A percentile compares a stretch with the other conserved stretches of the same genome.
These are phyloP conservation scores for Salvia miltiorrhiza DNA, from an alignment of 257 asterid species.

Conservation along the genomic window DNA sequence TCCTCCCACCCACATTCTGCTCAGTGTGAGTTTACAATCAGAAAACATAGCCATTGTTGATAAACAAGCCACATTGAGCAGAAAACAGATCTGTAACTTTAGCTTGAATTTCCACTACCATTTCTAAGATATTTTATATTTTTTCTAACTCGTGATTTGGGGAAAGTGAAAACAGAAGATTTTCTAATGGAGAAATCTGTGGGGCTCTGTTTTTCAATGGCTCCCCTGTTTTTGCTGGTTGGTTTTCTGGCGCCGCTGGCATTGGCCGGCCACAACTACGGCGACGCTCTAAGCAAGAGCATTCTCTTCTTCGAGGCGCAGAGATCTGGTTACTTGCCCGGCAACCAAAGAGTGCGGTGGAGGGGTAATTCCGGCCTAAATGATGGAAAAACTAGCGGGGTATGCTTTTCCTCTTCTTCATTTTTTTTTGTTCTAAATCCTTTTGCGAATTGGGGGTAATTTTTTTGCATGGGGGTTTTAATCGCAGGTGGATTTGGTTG, in stretches of 20 bases:
- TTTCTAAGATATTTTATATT: not conserved
- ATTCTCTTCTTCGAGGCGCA: slow-evolving; percentile 94
- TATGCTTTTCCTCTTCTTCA: slow-evolving; percentile 8
- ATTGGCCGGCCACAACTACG: slow-evolving; percentile 76
- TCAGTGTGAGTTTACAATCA: slow-evolving; percentile 31
- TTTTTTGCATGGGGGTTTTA: slow-evolving; percentile 1
- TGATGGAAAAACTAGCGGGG: slow-evolving; percentile 88
- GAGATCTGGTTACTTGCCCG: slow-evolving; percentile 92
- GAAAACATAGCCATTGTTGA: slow-evolving; percentile 16
- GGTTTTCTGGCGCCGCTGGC: slow-evolving; percentile 46
- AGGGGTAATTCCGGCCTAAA: slow-evolving; percentile 89
- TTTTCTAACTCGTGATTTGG: slow-evolving; percentile 8
- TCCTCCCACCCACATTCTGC: slow-evolving; percentile 17
- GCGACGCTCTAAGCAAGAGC: slow-evolving; percentile 75
- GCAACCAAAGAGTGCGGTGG: slow-evolving; percentile 78
- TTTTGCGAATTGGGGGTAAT: not conserved
- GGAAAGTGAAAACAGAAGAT: not conserved
- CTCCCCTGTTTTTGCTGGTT: slow-evolving; percentile 49
- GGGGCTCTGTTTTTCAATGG: slow-evolving; percentile 46
- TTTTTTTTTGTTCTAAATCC: not conserved
- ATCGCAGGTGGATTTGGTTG: slow-evolving; percentile 92
- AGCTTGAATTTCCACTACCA: not conserved
- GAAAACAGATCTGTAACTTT: slow-evolving; percentile 36
- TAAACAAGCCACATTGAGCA: slow-evolving; percentile 23
- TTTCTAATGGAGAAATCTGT: slow-evolving; percentile 44